phyloP scores from a whole-genome alignment of 2,329 filamentous ascomycete species.

The Exophiala calicioides region DNA sequence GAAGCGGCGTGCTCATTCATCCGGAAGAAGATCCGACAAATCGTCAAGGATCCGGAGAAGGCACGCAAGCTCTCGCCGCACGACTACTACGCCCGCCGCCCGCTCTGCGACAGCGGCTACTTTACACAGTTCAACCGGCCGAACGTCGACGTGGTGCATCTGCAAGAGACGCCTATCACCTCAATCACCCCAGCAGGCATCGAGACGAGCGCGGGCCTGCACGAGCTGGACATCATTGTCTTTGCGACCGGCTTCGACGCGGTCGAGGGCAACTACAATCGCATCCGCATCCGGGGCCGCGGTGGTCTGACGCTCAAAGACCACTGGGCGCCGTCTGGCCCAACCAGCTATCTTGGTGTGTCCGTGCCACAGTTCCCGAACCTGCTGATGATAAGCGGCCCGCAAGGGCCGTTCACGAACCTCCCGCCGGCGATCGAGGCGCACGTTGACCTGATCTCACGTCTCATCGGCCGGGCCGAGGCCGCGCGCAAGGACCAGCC shows the following conservation, averaged over 20 bases:
- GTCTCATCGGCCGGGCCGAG: not conserved
- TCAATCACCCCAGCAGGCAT: conserved; percentile 33
- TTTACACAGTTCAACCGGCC: conserved; percentile 52
- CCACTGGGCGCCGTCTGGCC: conserved; percentile 34
- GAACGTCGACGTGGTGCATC: conserved; percentile 49
- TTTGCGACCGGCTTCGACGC: conserved; percentile 26
- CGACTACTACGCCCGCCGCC: conserved; percentile 56
- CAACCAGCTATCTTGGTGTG: conserved; percentile 42
- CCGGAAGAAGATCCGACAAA: conserved; percentile 36
- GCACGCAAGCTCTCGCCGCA: conserved; percentile 44
- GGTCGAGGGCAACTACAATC: conserved; percentile 37
- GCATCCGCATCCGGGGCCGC: conserved; percentile 55
- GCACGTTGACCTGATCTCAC: conserved; percentile 38
- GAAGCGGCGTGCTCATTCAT: conserved; percentile 42
- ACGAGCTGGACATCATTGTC: conserved; percentile 33
- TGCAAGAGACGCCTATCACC: conserved; percentile 34
- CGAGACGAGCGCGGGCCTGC: conserved; percentile 26
- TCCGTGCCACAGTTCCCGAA: conserved; percentile 45
- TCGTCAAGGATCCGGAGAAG: conserved; percentile 37
- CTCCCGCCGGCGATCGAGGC: conserved; percentile 40
- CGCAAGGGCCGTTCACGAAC: conserved; percentile 44
- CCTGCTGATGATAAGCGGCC: conserved; percentile 44
- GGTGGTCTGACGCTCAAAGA: conserved; percentile 34
- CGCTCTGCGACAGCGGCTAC: conserved; percentile 51
- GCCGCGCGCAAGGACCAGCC: not conserved